Base-by-base conservation (phyloP, 306 rosid genomes). In the Ziziphus jujuba region DNA sequence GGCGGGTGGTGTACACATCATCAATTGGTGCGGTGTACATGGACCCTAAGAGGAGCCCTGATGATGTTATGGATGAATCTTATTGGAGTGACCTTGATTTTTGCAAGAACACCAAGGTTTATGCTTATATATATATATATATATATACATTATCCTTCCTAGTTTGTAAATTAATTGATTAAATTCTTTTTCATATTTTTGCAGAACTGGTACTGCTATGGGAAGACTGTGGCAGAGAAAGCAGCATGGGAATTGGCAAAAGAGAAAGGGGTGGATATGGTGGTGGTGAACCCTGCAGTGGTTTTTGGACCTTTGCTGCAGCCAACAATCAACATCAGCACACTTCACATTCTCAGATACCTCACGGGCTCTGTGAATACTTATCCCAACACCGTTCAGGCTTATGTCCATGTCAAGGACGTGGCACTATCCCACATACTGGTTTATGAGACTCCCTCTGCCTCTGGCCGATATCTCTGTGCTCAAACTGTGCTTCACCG, bases 51-150 rank as follows among this genome's bases (percentile, higher is more conserved):
- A 79, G 90, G 28, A 67, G 86, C 48, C 84, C 85, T 3, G 91
- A 90, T 33, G 77, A 13, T 17, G 81, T 90, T 13, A 80, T 93
- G 31, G 96, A 90, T 5, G 98, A 90, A 55, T 86, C 95, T 0
- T 93, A 84, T 33, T 93, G 98, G 98, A 88, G 96, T 67, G 89
- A 93, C 62, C 84, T 93, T 48, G 99, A 93, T 5, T 87, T 86
- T n/a, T 90, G 97, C 95, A 93, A 88, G 74, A 92, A 78, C 81
- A 90, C 97, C 31, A 84, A 90, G 93, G 97, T n/a, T n/a, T n/a
- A n/a, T n/a, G n/a, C n/a, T 72, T 49, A 49, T 36, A 36, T 6
- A 40, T 16, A 12, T 24, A n/a, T 63, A 19, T 6, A 25, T 17
- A 24, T 16, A 68, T 11, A 36, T 9, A 15, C 11, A 40, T 21